phyloP scores from a whole-genome alignment of 2,329 filamentous ascomycete species.

The Penicillium brasilianum region DNA sequence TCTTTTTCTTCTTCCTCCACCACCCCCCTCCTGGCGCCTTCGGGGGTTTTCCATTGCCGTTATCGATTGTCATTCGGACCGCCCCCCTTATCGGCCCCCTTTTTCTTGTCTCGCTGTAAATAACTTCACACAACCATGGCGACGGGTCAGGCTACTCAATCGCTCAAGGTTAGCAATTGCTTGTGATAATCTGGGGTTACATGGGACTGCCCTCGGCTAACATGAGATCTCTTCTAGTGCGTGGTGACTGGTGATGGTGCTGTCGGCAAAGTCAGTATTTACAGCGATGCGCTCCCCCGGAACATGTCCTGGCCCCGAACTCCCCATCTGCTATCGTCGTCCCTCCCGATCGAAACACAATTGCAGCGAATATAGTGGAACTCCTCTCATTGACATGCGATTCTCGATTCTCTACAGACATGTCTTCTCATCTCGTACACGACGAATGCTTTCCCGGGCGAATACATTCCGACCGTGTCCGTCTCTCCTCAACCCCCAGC shows the following conservation, averaged over 20 bases:
- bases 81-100: conserved; percentile 18
- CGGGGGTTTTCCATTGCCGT: conserved; percentile 4
- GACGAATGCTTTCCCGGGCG: conserved; percentile 98
- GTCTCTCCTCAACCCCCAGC: conserved; percentile 25
- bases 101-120: conserved; percentile 24
- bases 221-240: conserved; percentile 65
- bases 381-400: not conserved
- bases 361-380: not conserved
- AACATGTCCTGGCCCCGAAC: not conserved
- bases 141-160: conserved; percentile 84
- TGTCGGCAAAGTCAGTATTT: conserved; percentile 83
- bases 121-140: conserved; percentile 59
- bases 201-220: conserved; percentile 36
- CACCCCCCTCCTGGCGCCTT: conserved; percentile 8
- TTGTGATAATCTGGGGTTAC: conserved; percentile 7
- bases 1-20: too few relatives aligned
- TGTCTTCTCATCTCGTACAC: conserved; percentile 99
- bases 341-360: not conserved
- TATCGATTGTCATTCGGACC: conserved; percentile 18
- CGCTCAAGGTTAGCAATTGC: conserved; percentile 73
- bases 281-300: not conserved
- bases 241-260: conserved; percentile 99
- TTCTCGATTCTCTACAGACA: conserved; percentile 65
- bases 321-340: not conserved
- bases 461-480: conserved; percentile 95